Evolutionary conservation across 2,329 filamentous ascomycete genomes (phyloP).

Genomic region (Pseudocercospora vitis): DNA sequence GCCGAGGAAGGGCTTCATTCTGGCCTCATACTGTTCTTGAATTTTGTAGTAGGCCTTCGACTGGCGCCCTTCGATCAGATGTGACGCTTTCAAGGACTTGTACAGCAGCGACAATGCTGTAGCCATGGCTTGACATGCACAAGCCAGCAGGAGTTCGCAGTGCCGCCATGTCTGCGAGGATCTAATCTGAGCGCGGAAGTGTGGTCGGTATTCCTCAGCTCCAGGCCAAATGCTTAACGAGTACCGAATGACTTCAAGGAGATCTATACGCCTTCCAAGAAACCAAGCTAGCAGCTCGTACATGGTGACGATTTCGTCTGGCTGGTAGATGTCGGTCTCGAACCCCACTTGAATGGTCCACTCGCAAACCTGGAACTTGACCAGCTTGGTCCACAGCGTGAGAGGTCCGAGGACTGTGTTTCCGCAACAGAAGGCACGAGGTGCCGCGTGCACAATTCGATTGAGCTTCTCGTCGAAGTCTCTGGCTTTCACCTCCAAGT

Average conservation of each 20-base stretch:
- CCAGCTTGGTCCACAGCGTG: constrained; percentile 84
- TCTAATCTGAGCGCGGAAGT: neutral
- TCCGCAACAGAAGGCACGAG: neutral
- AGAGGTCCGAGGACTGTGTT: constrained; percentile 56
- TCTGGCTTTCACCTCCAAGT: constrained; percentile 71
- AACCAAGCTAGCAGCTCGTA: constrained; percentile 58
- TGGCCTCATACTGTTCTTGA: constrained; percentile 71
- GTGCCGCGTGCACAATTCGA: neutral
- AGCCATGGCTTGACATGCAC: neutral
- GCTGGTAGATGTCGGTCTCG: constrained; percentile 85
- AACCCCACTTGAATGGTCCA: constrained; percentile 89
- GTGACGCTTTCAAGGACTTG: neutral
- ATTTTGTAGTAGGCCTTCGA: constrained; percentile 63
- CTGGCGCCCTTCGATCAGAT: neutral
- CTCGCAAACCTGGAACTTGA: constrained; percentile 87
- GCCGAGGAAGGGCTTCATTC: constrained; percentile 78
- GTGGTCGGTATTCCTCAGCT: neutral
- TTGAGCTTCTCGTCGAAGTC: constrained; percentile 24
- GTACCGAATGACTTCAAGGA: constrained; percentile 16
- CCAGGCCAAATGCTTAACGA: neutral
- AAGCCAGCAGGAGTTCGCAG: neutral
- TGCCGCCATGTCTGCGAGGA: neutral
- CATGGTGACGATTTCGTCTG: constrained; percentile 81
- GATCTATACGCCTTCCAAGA: constrained; percentile 34
- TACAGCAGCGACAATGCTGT: neutral